Base-by-base conservation (phyloP, 179 eudicot genomes). In the Silene noctiflora region DNA sequence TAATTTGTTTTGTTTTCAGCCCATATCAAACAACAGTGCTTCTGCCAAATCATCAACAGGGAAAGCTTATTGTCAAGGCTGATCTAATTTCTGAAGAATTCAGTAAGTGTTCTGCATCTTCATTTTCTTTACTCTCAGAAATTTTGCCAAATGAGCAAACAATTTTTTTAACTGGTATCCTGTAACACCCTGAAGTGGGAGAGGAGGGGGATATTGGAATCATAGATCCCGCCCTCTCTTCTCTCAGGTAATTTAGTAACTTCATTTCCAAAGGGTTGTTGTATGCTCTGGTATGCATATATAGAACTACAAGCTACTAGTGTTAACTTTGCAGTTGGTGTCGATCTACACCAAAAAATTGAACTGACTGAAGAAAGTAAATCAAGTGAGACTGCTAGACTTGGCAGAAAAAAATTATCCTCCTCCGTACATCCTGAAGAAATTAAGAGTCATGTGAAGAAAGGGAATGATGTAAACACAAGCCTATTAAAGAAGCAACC, bases 31-130 rank as follows among this genome's bases (percentile, higher is more conserved):
- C 91, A 60, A 87, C 92, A 63, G 81, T 94, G 85, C 66, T 77
- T 64, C 77, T 86, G 63, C 77, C 96, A 78, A 85, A 81, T 56
- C 83, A 88, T 75, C 88, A 79, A 84, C 90, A 83, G 62, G 97
- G 85, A 82, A 89, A 89, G 72, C 80, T 85, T 61, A 87, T 89
- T 39, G 83, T 88, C n/a, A 96, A 87, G 84, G 97, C 97, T 31
- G 84, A 90, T 88, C 86, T 96, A 73, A 80, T 96, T 69, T 91
- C 87, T 83, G 98, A 93, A 80, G 99, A 91, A 79, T 84, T 86
- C 78, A 76, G 99, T 96, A 85, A 86, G 81, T 39, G 10, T 70
- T 61, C 17, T 67, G 69, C 53, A 56, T 59, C 67, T 55, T 46
- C 21, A 68, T 24, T 76, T 42, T 66, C 35, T 22, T 61, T 72